Conservation (phyloP, 2,329 filamentous ascomycete species). For the Fusarium tjaetaba region DNA sequence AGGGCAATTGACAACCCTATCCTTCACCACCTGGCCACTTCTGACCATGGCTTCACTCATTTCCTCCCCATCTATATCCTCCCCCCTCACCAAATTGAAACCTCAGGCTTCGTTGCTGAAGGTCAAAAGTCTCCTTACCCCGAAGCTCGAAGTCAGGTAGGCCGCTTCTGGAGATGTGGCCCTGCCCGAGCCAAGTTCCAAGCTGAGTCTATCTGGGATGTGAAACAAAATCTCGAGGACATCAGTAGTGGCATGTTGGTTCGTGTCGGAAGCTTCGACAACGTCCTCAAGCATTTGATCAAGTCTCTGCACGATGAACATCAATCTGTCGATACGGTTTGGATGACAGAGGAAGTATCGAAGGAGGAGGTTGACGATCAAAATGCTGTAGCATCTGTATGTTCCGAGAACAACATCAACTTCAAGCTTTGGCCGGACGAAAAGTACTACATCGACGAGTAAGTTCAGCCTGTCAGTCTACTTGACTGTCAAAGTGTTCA, state of each 20-base stretch:
- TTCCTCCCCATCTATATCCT: slow-evolving; percentile 78
- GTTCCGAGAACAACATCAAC: slow-evolving; percentile 62
- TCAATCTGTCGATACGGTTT: slow-evolving; percentile 68
- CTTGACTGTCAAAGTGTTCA: neutral
- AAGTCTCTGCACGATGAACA: slow-evolving; percentile 55
- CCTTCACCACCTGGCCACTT: slow-evolving; percentile 66
- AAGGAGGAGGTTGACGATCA: slow-evolving; percentile 76
- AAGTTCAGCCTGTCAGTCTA: slow-evolving; percentile 50
- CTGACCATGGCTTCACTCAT: slow-evolving; percentile 69
- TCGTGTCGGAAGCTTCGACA: slow-evolving; percentile 68
- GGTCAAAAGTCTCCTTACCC: slow-evolving; percentile 70
- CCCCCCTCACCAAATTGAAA: slow-evolving; percentile 75
- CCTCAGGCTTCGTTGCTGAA: slow-evolving; percentile 75
- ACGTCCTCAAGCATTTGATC: slow-evolving; percentile 69
- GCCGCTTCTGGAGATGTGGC: slow-evolving; percentile 77
- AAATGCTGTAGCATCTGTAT: slow-evolving; percentile 60
- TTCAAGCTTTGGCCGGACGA: slow-evolving; percentile 78
- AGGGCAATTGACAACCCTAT: slow-evolving; percentile 80
- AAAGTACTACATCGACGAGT: slow-evolving; percentile 85
- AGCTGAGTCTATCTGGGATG: slow-evolving; percentile 76
- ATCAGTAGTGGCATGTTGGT: slow-evolving; percentile 70
- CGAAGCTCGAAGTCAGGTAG: slow-evolving; percentile 72
- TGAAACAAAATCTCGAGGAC: slow-evolving; percentile 70
- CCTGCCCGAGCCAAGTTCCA: slow-evolving; percentile 77
- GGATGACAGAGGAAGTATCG: slow-evolving; percentile 78